Base-by-base conservation (phyloP, 2,329 filamentous ascomycete species). In the Curvularia eragrostidis region DNA sequence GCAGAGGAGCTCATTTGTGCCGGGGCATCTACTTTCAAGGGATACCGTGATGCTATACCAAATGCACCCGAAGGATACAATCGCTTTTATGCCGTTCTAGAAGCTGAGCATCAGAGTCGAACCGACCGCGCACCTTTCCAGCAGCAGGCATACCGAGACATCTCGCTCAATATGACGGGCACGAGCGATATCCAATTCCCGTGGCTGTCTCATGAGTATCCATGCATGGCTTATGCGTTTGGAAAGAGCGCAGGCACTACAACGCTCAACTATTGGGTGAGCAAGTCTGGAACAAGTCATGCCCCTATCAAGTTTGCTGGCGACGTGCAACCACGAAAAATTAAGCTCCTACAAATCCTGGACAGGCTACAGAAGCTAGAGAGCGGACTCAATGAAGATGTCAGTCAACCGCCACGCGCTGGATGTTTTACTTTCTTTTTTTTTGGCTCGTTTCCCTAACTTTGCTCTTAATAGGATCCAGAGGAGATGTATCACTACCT, bases 171-270 rank as follows among this genome's bases (percentile, higher is more conserved):
- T 39, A 67, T 78, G 64, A 72, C 70, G 13, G 75, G 65, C 10
- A 59, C 69, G 15, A 67, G 62, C n/a, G 73, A 77, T 13, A 70
- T 66, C 50, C 69, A 75, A 38, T 74, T 73, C 58, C 88, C 87
- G 2, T 91, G 87, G 89, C 85, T 89, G 61, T 88, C 89, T 1
- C 79, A 92, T 24, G 90, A 93, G 70, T 89, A 91, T 68, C 90
- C 90, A 4, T 91, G 88, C 71, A 87, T 87, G 74, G 82, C 86
- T 0, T 90, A 89, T 71, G 85, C 83, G 63, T 89, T 86, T 73
- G 90, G 90, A 12, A 79, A 80, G 48, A 81, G 85, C 21, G 86
- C 89, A 0, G 90, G 90, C 5, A 92, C 89, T 1, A 84, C 90
- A 50, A 91, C 89, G 0, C 78, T 93, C 49, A 91, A 90, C 65